Percentiles rank a stretch among this genome's conserved stretches.
phyloP scores from a whole-genome alignment of 495 filamentous ascomycete genomes.

The Talaromyces adpressus region DNA sequence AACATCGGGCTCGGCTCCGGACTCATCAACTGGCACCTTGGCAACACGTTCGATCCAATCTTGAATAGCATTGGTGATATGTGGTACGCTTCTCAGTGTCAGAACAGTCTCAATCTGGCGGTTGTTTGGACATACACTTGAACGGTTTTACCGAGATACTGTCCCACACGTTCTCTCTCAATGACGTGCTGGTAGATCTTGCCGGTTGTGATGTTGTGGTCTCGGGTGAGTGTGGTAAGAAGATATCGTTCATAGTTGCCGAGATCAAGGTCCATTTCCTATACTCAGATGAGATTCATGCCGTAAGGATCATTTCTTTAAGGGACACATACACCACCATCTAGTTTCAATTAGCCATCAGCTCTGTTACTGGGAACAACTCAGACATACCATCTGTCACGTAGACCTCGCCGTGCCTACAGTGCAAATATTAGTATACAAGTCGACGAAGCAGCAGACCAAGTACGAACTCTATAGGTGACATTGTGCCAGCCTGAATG shows the following conservation, averaged over 20 bases:
- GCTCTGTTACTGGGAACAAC: neutral
- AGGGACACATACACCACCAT: conserved; percentile 1
- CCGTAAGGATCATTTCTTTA: too few relatives aligned
- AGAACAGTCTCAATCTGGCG: neutral
- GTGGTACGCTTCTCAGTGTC: conserved; percentile 48
- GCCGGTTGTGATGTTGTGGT: conserved; percentile 92
- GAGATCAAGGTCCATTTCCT: conserved; percentile 82
- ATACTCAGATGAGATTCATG: conserved; percentile 30
- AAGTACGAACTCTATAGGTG: conserved; percentile 62
- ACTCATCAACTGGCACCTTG: conserved; percentile 79
- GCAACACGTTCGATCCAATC: conserved; percentile 90
- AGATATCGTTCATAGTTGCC: conserved; percentile 93
- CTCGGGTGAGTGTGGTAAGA: conserved; percentile 61
- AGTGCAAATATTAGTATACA: conserved; percentile 10
- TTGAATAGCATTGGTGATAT: conserved; percentile 79
- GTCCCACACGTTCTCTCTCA: conserved; percentile 65
- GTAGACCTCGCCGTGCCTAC: conserved; percentile 66
- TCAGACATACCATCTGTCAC: conserved; percentile 54
- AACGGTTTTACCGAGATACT: conserved; percentile 88
- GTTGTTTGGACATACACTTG: conserved; percentile 48
- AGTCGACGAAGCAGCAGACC: conserved; percentile 28
- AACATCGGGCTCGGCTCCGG: conserved; percentile 75
- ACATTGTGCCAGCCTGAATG: conserved; percentile 77
- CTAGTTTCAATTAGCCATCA: neutral
- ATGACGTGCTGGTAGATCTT: conserved; percentile 92